Evolutionary conservation across 2,329 filamentous ascomycete species (phyloP).

Genomic region (Zasmidium citrigriseum): DNA sequence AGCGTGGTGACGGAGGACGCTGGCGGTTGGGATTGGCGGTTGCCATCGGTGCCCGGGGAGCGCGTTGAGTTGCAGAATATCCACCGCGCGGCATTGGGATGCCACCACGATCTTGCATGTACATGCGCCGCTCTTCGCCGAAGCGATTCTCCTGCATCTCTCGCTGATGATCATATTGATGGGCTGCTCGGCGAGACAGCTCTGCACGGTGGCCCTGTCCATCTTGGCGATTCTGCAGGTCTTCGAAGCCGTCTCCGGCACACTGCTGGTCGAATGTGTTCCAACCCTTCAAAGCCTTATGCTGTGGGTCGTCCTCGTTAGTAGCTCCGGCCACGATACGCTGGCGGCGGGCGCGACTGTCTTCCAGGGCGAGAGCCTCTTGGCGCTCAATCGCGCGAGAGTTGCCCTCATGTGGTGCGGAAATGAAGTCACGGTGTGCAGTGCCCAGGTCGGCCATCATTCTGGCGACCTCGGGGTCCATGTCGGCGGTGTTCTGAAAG

Average conservation of each 20-base stretch:
- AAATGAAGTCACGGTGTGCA: slow-evolving; percentile 23
- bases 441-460: slow-evolving; percentile 30
- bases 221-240: slow-evolving; percentile 2
- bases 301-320: neutral
- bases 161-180: neutral
- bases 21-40: neutral
- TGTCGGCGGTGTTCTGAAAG: slow-evolving; percentile 1
- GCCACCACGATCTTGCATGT: neutral
- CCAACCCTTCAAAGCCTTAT: neutral
- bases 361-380: neutral
- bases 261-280: slow-evolving; percentile 2
- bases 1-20: neutral
- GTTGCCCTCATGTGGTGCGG: slow-evolving; percentile 15
- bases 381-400: neutral
- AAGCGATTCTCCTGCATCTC: neutral
- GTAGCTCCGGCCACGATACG: neutral
- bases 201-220: slow-evolving; percentile 7
- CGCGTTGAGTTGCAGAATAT: neutral
- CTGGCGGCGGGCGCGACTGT: neutral
- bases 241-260: slow-evolving; percentile 3
- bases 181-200: neutral
- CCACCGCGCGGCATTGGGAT: neutral
- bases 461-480: slow-evolving; percentile 19
- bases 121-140: neutral
- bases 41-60: neutral